Percentiles rank a stretch among this genome's conserved stretches.
These are phyloP conservation scores for Aspergillus texensis DNA, from an alignment of 2,329 filamentous ascomycete genomes.

Conservation along the genomic window DNA sequence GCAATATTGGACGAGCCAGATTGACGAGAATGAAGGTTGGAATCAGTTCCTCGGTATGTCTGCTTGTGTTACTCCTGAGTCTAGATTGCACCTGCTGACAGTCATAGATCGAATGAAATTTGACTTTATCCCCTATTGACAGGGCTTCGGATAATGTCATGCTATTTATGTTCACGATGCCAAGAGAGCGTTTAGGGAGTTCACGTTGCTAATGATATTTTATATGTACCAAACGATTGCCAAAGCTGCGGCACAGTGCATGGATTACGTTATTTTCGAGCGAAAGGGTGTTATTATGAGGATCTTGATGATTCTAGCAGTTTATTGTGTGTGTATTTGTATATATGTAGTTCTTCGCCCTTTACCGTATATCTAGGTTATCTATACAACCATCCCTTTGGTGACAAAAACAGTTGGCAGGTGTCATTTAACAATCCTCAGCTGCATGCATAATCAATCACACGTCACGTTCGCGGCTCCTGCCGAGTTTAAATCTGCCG, in stretches of 20 bases:
- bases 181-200: conserved; percentile 1
- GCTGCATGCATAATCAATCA: neutral
- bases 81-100: conserved; percentile 10
- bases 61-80: neutral
- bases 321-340: neutral
- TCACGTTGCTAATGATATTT: neutral
- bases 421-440: neutral
- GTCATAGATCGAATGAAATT: conserved; percentile 37
- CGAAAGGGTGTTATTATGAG: neutral
- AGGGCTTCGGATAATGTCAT: neutral
- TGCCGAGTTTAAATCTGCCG: neutral
- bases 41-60: conserved; percentile 41
- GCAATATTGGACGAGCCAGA: conserved; percentile 39
- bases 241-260: neutral
- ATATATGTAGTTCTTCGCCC: neutral
- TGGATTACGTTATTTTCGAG: neutral
- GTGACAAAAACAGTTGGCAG: neutral
- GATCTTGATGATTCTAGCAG: neutral
- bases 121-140: conserved; percentile 24
- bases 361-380: neutral
- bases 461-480: conserved; percentile 1
- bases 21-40: conserved; percentile 41
- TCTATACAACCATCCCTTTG: neutral
- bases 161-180: conserved; percentile 10
- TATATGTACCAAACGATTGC: neutral